Evolutionary conservation across 176 grass and related monocot genomes (phyloP).

Genomic region (Lolium rigidum): DNA sequence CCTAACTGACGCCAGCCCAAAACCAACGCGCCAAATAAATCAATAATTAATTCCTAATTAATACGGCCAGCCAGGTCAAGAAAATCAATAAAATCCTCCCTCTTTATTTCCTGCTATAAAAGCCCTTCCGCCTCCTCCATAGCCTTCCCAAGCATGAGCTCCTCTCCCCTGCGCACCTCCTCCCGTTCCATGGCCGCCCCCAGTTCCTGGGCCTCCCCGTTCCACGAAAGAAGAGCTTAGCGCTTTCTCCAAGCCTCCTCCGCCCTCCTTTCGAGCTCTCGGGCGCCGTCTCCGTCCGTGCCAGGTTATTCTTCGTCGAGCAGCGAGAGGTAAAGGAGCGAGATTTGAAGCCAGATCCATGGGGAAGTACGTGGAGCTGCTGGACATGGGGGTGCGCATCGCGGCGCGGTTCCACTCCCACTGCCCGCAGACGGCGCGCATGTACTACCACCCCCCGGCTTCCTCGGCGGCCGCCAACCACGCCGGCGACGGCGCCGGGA

Average conservation of each 20-base stretch:
- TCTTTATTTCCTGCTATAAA: background rate
- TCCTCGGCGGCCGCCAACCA: background rate
- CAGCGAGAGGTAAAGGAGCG: background rate
- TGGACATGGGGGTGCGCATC: constrained; percentile 85
- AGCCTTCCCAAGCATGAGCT: constrained; percentile 23
- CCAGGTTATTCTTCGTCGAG: background rate
- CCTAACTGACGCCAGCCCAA: constrained; percentile 11
- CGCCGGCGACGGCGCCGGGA: background rate
- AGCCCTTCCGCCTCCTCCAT: background rate
- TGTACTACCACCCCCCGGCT: constrained; percentile 78
- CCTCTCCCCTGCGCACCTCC: constrained; percentile 19
- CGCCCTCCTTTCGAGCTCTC: background rate
- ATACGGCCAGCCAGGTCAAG: constrained; percentile 1
- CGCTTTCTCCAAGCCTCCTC: background rate
- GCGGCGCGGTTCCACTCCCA: constrained; percentile 91
- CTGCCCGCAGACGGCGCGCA: constrained; percentile 73
- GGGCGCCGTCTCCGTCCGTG: background rate
- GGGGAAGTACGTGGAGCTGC: constrained; percentile 75
- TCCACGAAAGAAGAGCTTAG: constrained; percentile 11
- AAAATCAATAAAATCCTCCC: background rate
- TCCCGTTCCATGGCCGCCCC: constrained; percentile 26
- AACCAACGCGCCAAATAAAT: background rate
- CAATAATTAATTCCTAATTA: background rate
- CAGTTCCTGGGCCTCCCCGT: constrained; percentile 20
- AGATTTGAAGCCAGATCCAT: constrained; percentile 18